A percentile compares a stretch with the other conserved stretches of the same genome.
These are phyloP conservation scores for Aspergillus tanneri DNA, from an alignment of 2,329 filamentous ascomycete species.

Conservation along the genomic window DNA sequence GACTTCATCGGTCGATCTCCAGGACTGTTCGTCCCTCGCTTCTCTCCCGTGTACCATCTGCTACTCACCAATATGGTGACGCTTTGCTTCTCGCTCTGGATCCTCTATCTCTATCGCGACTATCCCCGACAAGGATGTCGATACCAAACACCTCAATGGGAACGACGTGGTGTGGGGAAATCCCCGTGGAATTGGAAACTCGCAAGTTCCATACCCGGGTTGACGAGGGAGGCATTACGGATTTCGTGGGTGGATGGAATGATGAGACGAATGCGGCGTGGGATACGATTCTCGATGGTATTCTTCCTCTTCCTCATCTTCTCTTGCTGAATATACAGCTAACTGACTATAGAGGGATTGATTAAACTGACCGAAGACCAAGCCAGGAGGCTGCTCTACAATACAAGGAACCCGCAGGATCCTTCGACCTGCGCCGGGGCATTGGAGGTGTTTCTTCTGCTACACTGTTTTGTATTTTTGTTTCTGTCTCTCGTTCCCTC, in stretches of 20 bases:
- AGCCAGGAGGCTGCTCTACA: background rate
- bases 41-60: background rate
- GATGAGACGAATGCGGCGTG: background rate
- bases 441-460: background rate
- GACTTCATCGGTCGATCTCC: background rate
- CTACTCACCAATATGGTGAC: background rate
- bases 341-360: background rate
- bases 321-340: too few species aligned
- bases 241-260: background rate
- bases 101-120: background rate
- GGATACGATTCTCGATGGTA: background rate
- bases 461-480: background rate
- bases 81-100: background rate
- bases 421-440: background rate
- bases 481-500: background rate
- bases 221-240: background rate
- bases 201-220: background rate
- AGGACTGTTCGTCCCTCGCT: too few species aligned
- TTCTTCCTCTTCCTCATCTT: too few species aligned
- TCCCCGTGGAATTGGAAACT: background rate
- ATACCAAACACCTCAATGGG: background rate
- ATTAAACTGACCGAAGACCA: background rate
- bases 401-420: background rate
- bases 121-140: background rate
- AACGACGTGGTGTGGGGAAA: background rate